These are phyloP conservation scores for Candida sp. DNA, from an alignment of 1,139 yeast species.

Conservation along the genomic window DNA sequence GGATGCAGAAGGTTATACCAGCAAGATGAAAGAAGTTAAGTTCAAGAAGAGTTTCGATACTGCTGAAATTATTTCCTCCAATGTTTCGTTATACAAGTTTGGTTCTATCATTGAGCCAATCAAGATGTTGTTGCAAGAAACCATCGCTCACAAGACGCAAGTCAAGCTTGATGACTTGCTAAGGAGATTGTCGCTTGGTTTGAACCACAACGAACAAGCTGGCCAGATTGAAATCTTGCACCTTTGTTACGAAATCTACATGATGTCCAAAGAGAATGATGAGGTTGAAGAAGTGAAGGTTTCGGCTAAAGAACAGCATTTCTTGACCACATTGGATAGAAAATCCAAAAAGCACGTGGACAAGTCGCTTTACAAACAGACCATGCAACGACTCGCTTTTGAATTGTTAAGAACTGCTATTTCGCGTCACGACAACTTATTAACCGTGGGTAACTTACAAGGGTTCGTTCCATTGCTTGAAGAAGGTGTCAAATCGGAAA, in stretches of 20 bases:
- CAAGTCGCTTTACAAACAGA: slow-evolving; percentile 44
- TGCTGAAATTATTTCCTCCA: slow-evolving; percentile 74
- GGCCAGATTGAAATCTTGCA: slow-evolving; percentile 62
- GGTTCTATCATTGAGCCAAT: slow-evolving; percentile 72
- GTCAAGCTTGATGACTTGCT: slow-evolving; percentile 80
- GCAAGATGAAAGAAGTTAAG: slow-evolving; percentile 90
- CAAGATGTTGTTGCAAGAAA: slow-evolving; percentile 65
- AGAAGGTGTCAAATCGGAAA: slow-evolving; percentile 64
- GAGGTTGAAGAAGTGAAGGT: slow-evolving; percentile 14
- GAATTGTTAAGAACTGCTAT: slow-evolving; percentile 80
- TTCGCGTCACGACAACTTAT: slow-evolving; percentile 58
- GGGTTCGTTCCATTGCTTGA: slow-evolving; percentile 81
- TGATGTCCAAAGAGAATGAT: slow-evolving; percentile 42
- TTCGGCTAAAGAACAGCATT: slow-evolving; percentile 54
- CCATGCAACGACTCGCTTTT: slow-evolving; percentile 77
- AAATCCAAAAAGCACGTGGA: slow-evolving; percentile 60
- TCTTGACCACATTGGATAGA: slow-evolving; percentile 68
- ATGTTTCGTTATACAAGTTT: slow-evolving; percentile 65
- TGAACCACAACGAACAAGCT: slow-evolving; percentile 71
- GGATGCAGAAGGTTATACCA: slow-evolving; percentile 90
- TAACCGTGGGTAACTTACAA: slow-evolving; percentile 62
- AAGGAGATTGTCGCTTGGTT: slow-evolving; percentile 77
- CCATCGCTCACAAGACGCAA: slow-evolving; percentile 69
- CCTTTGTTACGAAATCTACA: slow-evolving; percentile 75
- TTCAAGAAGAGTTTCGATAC: slow-evolving; percentile 89